Base-by-base conservation (phyloP, 1,284 basidiomycete species). In the Takashimella tepidaria region DNA sequence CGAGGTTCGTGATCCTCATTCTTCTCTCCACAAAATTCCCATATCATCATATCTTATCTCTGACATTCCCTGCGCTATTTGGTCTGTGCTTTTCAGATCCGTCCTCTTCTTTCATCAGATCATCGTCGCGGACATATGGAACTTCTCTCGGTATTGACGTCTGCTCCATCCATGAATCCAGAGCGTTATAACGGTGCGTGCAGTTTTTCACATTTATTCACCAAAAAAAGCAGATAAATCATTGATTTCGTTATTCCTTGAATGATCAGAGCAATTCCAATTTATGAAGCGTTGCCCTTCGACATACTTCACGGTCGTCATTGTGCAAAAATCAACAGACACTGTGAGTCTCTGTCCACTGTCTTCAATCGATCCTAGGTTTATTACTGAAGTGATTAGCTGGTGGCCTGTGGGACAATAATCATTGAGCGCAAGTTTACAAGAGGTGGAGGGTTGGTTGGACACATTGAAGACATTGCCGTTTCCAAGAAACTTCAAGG, bases 401-500 rank as follows among this genome's bases (percentile, higher is more conserved):
- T 98, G 69, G 88, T 96, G 24, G 92, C 82, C 20, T 84, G 86
- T 40, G 95, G 93, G 13, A 84, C 85, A 3, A 78, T 96, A 50
- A 85, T 98, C 68, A 73, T 98, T 37, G 95, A 98, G 76, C 86
- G 85, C 78, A 98, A 98, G 79, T 97, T 98, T 80, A 78, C 92
- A 21, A 82, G 92, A 23, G 83, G 82, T 6, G 79, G 87, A 13
- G 89, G 89, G 20, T 79, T 81, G 53, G 89, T 91, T 8, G 95
- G 92, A 0, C 95, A 98, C 70, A 95, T 98, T 58, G 95, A 98
- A 76, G 95, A 98, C 72, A 97, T 98, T 60, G 92, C 92, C 1
- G 93, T 98, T 3, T 86, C 89, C 75, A 85, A 86, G 74, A 79
- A 77, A 44, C 84, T 88, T 76, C 92, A 97, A 79, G 95, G 95